Base-by-base conservation (phyloP, 257 asterid species). In the Capsicum rhomboideum region DNA sequence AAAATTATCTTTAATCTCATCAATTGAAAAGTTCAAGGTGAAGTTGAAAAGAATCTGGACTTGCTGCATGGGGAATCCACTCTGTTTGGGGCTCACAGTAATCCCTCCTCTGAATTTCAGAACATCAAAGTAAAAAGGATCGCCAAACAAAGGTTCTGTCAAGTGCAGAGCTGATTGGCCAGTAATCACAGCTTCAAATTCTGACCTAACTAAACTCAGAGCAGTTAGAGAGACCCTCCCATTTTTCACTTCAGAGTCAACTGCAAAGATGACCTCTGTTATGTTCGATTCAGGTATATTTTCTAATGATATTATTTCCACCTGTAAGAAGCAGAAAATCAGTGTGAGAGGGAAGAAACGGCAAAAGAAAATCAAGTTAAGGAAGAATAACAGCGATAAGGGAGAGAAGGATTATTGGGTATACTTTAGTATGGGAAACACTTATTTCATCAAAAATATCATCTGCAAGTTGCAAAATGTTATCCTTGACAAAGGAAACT, bases 101-200 rank as follows among this genome's bases (percentile, higher is more conserved):
- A 96, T 91, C 89, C 99, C 98, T 55, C 98, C 99, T 72, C 82
- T 89, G 88, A 94, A 96, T 85, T 91, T 94, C 89, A 96, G 92
- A 85, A 96, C 97, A 42, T 92, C 97, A 58, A 96, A 96, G 2
- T 92, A 86, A 84, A 79, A 90, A 12, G 99, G 97, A 66, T 90
- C 92, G 74, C 99, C 98, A 20, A 96, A 96, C 90, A 92, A 88
- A 84, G 93, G 86, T 82, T 85, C 87, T 8, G 97, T 91, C 91
- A 96, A 86, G 34, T 84, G 90, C 26, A 89, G 88, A 84, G 88
- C 59, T 50, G 84, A 82, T 79, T 79, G 90, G 85, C 84, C 82
- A 78, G 80, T 84, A 78, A 89, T 29, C 46, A 89, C 52, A 75
- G 87, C 75, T 83, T 84, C 92, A 84, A 89, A 86, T 61, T 69